Evolutionary conservation across 495 filamentous ascomycete species (phyloP), one percentile per base, ranked within the genome.

Genomic region (Neurospora africana): DNA sequence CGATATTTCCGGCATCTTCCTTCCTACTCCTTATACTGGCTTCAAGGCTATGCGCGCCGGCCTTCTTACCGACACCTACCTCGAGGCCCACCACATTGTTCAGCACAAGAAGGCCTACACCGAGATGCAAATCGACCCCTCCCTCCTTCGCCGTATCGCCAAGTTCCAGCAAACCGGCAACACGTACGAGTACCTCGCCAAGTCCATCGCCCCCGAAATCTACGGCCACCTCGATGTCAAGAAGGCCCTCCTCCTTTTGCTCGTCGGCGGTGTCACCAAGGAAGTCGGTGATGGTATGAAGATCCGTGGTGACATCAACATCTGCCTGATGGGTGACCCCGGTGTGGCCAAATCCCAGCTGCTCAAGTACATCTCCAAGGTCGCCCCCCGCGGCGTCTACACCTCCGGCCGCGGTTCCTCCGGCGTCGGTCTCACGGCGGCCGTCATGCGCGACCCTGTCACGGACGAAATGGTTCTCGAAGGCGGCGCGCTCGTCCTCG

Each of bases 391-490:
- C 67, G 95, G 95, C 75, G 94, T 99, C 38, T 99, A 99, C 84
- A 99, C 95, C 2, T 97, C 96, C 10, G 95, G 95, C 77, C 93
- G 95, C 75, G 95, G 95, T 75, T 94, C 91, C 85, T 95, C 91
- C 78, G 95, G 95, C 77, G 95, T 99, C 67, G 95, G 95, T 90
- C 89, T 99, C 70, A 99, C 95, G 11, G 95, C 95, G 4, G 95
- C 95, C 15, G 95, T 99, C 17, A 99, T 99, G 95, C 91, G 95
- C 70, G 95, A 99, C 78, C 95, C 95, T 2, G 94, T 98, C 39
- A 99, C 95, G 0, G 95, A 99, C 79, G 95, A 99, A 80, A 98
- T 99, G 96, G 91, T 99, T 15, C 87, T 99, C 47, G 95, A 99
- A 83, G 96, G 96, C 43, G 95, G 95, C 81, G 95, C 95, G 17